These are phyloP conservation scores for Periconia digitata DNA, from an alignment of 2,329 filamentous ascomycete genomes.

Conservation along the genomic window DNA sequence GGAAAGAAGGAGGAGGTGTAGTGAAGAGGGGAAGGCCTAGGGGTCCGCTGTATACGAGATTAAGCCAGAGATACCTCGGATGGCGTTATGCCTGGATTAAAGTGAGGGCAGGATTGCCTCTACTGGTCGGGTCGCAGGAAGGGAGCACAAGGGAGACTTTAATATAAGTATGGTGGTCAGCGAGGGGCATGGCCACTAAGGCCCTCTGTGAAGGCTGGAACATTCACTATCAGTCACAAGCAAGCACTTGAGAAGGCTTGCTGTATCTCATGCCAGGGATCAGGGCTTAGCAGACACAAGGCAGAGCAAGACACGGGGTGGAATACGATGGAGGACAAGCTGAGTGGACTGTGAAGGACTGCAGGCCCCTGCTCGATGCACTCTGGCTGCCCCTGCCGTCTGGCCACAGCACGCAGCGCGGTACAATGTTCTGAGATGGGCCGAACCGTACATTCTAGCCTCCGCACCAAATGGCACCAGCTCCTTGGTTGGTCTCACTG, in stretches of 20 bases:
- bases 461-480: not conserved
- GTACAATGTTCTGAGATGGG: not conserved
- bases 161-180: conserved; percentile 18
- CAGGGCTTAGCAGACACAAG: not conserved
- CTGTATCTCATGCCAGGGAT: conserved; percentile 9
- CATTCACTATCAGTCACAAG: conserved; percentile 11
- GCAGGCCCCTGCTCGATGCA: not conserved
- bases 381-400: not conserved
- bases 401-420: not conserved
- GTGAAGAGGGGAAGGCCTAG: conserved; percentile 1
- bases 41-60: conserved; percentile 5
- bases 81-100: conserved; percentile 18
- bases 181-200: not conserved
- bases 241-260: conserved; percentile 16
- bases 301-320: not conserved
- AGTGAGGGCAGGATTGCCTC: conserved; percentile 19
- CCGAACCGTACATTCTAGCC: not conserved
- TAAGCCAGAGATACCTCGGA: conserved; percentile 3
- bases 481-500: not conserved
- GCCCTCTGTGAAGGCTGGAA: conserved; percentile 1
- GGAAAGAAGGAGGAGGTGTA: not conserved
- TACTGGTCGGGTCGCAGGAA: conserved; percentile 9
- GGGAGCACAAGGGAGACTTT: conserved; percentile 27
- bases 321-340: not conserved
- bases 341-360: not conserved